A percentile compares a stretch with the other conserved stretches of the same genome.
Evolutionary conservation across 495 filamentous ascomycete genomes (phyloP).

Genomic region (Tuber microsphaerosporum): DNA sequence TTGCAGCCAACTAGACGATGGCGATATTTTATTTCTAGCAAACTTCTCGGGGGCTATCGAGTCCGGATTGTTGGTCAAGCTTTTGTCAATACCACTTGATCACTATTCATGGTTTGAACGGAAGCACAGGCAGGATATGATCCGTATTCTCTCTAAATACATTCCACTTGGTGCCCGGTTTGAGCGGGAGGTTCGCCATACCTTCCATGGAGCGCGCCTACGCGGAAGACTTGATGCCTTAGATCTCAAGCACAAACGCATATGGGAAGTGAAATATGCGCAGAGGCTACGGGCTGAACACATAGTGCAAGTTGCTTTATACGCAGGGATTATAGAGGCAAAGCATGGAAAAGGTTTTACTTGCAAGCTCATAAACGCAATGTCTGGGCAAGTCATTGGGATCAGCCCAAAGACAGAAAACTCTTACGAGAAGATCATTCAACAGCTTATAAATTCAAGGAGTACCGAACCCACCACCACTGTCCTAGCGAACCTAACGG

Average conservation of each 20-base stretch:
- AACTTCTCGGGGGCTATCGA: constrained; percentile 1
- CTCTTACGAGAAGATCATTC: background rate
- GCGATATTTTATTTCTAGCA: constrained; percentile 17
- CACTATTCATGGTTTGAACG: constrained; percentile 5
- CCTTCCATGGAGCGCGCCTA: background rate
- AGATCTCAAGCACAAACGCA: background rate
- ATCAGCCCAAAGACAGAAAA: background rate
- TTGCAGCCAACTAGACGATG: background rate
- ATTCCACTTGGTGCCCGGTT: background rate
- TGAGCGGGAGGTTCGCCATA: background rate
- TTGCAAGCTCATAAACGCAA: background rate
- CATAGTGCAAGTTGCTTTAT: constrained; percentile 11
- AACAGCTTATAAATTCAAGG: background rate
- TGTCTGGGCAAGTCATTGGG: background rate
- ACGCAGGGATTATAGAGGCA: constrained; percentile 5
- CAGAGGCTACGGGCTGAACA: background rate
- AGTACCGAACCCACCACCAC: background rate
- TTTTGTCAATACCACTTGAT: constrained; percentile 13
- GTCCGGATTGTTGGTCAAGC: constrained; percentile 3
- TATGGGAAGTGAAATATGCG: constrained; percentile 13
- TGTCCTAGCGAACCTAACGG: background rate
- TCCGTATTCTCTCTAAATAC: background rate
- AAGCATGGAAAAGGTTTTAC: background rate
- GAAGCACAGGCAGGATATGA: background rate
- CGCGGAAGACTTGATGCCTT: background rate